Conservation (phyloP, 495 filamentous ascomycete genomes). For the Diplogelasinospora grovesii region DNA sequence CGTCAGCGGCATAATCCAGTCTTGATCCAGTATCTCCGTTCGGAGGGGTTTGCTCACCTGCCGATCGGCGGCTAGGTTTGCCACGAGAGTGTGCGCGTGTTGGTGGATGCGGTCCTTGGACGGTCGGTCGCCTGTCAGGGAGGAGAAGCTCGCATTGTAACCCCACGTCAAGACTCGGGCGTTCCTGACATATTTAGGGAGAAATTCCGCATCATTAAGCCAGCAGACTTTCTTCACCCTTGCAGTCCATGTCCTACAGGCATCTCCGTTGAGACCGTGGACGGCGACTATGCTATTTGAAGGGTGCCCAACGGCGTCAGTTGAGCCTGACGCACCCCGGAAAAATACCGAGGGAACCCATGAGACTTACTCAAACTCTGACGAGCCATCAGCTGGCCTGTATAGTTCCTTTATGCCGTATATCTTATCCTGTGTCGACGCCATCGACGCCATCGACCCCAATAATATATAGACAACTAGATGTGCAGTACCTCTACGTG, state of each 20-base stretch:
- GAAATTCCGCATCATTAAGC: slow-evolving; percentile 2
- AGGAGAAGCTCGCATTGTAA: slow-evolving; percentile 6
- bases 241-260: slow-evolving; percentile 1
- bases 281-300: slow-evolving; percentile 7
- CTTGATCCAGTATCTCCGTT: too few relatives aligned
- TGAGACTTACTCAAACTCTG: background rate
- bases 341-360: too few relatives aligned
- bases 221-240: background rate
- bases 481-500: too few relatives aligned
- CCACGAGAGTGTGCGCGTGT: slow-evolving; percentile 9
- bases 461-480: too few relatives aligned
- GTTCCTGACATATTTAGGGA: slow-evolving; percentile 3
- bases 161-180: slow-evolving; percentile 7
- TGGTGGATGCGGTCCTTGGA: slow-evolving; percentile 6
- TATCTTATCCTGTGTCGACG: slow-evolving; percentile 1
- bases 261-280: slow-evolving; percentile 5
- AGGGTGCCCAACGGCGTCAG: too few relatives aligned
- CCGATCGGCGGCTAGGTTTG: slow-evolving; percentile 7
- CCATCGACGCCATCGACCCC: too few relatives aligned
- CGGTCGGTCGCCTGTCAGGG: background rate
- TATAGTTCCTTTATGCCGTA: slow-evolving; percentile 3
- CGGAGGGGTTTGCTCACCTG: background rate
- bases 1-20: too few relatives aligned
- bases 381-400: background rate
- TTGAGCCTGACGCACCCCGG: too few relatives aligned